These are phyloP conservation scores for Dioszegia hungarica DNA, from an alignment of 768 basidiomycete species.

Conservation along the genomic window DNA sequence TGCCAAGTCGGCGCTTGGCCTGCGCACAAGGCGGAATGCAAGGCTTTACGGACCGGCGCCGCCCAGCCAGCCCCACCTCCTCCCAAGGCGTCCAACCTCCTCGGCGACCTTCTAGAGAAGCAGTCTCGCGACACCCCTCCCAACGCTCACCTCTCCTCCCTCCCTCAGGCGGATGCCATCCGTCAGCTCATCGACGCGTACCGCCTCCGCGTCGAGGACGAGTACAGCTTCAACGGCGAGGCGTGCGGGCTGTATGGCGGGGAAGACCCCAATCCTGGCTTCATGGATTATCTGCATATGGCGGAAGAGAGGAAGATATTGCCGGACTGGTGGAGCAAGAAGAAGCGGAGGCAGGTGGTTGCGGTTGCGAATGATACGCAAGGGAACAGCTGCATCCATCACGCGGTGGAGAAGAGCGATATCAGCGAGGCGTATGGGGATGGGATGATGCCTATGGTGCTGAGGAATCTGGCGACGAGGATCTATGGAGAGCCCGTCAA, in stretches of 20 bases:
- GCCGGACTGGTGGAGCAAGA: neutral
- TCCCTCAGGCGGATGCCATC: neutral
- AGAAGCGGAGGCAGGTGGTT: neutral
- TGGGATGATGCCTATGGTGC: constrained; percentile 1
- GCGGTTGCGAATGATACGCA: neutral
- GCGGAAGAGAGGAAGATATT: neutral
- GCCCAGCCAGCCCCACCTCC: neutral
- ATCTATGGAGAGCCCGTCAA: neutral
- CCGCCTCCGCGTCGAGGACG: constrained; percentile 6
- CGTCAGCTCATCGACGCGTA: constrained; percentile 6
- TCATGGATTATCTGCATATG: neutral
- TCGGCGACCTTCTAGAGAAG: neutral
- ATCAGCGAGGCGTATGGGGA: constrained; percentile 2
- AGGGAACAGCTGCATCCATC: neutral
- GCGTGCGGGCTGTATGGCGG: neutral
- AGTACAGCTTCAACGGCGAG: constrained; percentile 1
- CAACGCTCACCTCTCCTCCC: neutral
- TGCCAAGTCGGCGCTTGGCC: neutral
- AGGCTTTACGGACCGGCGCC: too few relatives aligned
- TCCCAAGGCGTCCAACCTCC: neutral
- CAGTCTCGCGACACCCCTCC: neutral
- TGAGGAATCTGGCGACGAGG: constrained; percentile 1
- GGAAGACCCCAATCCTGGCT: neutral
- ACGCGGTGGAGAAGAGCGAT: constrained; percentile 8
- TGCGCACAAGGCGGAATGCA: neutral